Base-by-base conservation (phyloP, 768 basidiomycete species). In the Termitomyces sp. region DNA sequence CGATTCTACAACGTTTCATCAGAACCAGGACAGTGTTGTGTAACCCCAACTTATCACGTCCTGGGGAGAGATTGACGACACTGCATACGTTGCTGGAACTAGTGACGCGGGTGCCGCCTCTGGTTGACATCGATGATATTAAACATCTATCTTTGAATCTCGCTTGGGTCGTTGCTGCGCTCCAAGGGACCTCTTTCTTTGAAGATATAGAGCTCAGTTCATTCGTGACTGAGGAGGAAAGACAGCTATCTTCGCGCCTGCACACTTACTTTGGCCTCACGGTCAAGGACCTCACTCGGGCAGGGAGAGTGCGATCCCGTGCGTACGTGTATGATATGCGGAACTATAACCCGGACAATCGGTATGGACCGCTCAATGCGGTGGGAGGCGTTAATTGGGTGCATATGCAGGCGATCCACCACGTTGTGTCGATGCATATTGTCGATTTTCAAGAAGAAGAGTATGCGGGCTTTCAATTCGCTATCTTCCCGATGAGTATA, bases 271-370 rank as follows among this genome's bases (percentile, higher is more conserved):
- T 74, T 60, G 87, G 87, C 5, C 59, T 85, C 22, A 84, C 84
- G 0, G 62, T 61, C 6, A 54, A 50, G 8, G 85, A 88, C 56
- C 51, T 67, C n/a, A 64, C 54, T 40, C 60, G 45, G 5, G 55
- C 54, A 22, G 63, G 61, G 17, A 71, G 75, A 8, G 71, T 73
- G 7, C 65, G 66, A 6, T 77, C 80, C 9, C 76, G 82, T 40
- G 78, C 77, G 2, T 82, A 67, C 56, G 82, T 88, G 17, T 90
- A 90, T 60, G 76, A 79, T 56, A 74, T 86, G 64, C 74, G 79
- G 3, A 75, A 85, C 35, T 87, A 87, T 66, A 66, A 66, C 1
- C 63, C 67, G 28, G 72, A 72, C 9, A 81, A 76, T 55, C 66
- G 66, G 3, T 88, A 76, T 57, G 87, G 86, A 1, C 87, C 87